These are phyloP conservation scores for Proliferodiscus dingleyae DNA, from an alignment of 2,329 filamentous ascomycete genomes.

Conservation along the genomic window DNA sequence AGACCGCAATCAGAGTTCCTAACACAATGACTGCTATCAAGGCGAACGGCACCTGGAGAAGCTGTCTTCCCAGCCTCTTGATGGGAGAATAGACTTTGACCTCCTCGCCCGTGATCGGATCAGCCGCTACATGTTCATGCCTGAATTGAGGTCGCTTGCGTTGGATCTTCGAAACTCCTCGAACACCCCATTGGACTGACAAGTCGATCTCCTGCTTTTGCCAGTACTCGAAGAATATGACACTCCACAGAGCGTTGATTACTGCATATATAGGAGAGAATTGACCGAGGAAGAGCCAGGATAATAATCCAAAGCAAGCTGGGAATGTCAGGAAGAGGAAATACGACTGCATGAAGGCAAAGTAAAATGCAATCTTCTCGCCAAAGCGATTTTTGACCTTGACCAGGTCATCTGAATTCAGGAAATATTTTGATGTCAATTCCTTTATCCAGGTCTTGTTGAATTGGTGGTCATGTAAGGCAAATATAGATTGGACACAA, in stretches of 20 bases:
- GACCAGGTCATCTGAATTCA: constrained; percentile 63
- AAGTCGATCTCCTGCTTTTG: constrained; percentile 88
- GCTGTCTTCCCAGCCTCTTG: constrained; percentile 58
- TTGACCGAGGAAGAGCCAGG: constrained; percentile 77
- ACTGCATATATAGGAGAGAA: constrained; percentile 80
- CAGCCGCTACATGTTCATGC: constrained; percentile 70
- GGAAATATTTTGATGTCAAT: constrained; percentile 66
- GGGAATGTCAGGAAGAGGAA: constrained; percentile 82
- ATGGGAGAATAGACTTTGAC: constrained; percentile 56
- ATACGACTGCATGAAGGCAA: constrained; percentile 88
- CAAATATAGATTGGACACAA: constrained; percentile 68
- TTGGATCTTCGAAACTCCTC: constrained; percentile 77
- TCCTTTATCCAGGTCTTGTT: constrained; percentile 72
- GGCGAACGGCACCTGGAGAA: constrained; percentile 70
- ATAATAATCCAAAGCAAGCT: constrained; percentile 67
- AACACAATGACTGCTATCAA: constrained; percentile 66
- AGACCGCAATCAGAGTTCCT: constrained; percentile 76
- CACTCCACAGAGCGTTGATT: constrained; percentile 77
- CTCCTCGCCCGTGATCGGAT: constrained; percentile 67
- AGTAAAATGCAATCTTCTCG: constrained; percentile 88
- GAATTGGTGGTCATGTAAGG: constrained; percentile 70
- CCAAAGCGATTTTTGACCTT: constrained; percentile 73
- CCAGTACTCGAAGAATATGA: constrained; percentile 92
- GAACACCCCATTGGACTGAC: constrained; percentile 81
- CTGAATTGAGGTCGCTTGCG: constrained; percentile 71